Base-by-base conservation (phyloP, 75 land plant genomes). In the Pinus tabuliformis region DNA sequence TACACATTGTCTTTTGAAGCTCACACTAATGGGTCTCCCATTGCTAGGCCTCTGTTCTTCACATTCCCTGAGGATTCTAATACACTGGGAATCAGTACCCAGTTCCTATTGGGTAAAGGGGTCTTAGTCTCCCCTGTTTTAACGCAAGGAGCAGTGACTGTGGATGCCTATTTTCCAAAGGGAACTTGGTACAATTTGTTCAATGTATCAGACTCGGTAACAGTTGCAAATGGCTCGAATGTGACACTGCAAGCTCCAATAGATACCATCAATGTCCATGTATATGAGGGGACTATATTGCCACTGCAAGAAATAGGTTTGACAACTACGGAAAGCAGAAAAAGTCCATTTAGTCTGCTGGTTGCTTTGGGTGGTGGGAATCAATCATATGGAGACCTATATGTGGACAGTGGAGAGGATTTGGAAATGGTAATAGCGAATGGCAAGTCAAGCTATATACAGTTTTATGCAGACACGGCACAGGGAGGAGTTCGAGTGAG, bases 251-350 rank as follows among this genome's bases (percentile, higher is more conserved):
- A 63, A 11, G 77, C 88, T 15, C 87, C 88, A 0, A n/a, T 62
- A 9, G 83, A 86, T 56, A 28, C 77, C 4, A 77, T 78, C 45
- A 83, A 86, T 54, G 88, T 84, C 22, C 88, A 86, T 57, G 82
- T 83, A 13, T 74, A 61, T 14, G 70, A 73, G 70, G 87, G 87
- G 17, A 45, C 79, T 11, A 71, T 86, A 42, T 16, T 86, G 11
- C 83, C 88, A 71, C 77, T 86, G 87, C 88, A 86, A 70, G 74
- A 75, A 24, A 49, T 18, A 1, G 87, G 84, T n/a, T 57, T 85
- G 80, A 84, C 83, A 3, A 74, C 86, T 5, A 33, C 56, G 22
- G 73, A 60, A 14, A 83, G 75, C 3, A 62, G 86, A 24, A 80
- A 60, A 49, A 80, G 80, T 1, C 77, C 83, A 4, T 86, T 86